Evolutionary conservation across 495 filamentous ascomycete genomes (phyloP), one percentile per base, ranked within the genome.

Genomic region (Melanomma pulvis-pyrius): DNA sequence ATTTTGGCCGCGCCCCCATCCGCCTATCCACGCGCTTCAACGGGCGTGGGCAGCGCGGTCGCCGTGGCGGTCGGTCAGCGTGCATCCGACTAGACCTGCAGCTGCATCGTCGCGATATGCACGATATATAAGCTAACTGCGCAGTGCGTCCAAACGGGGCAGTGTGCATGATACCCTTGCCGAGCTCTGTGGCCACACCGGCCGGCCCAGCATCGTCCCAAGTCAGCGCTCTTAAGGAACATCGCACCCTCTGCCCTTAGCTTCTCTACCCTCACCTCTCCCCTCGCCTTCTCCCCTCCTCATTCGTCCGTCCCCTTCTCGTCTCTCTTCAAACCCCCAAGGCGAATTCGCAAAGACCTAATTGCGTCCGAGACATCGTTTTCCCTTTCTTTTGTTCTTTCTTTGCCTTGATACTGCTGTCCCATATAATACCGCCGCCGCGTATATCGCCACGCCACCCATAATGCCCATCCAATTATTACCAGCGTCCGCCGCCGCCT

Each of bases 401-500:
- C 74, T 74, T 78, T 76, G 70, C 67, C 2, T 81, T 73, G 66
- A 41, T 73, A 70, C 52, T 62, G 57, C 54, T 64, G 64, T 59
- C 71, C 73, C 73, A 50, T 50, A 8, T 50, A 50, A 50, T 50
- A 50, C 25, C 48, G n/a, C 48, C 48, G 48, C 48, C 39, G 2
- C 39, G 39, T n/a, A 50, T 28, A 71, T 71, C 64, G 69, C 65
- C 60, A 51, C 51, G 63, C 69, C 72, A 70, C 71, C 78, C 80
- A 86, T 76, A 77, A 99, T 99, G 94, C 92, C 92, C 76, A 88
- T 89, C 62, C 85, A 91, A 83, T 84, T 99, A 76, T 81, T 99
- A 70, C 94, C 94, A 26, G 92, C 93, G 68, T 97, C 94, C 61
- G 94, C 94, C 47, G 92, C 93, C 63, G 93, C 94, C 70, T 99